Percentiles rank a stretch among this genome's conserved stretches.
These are phyloP conservation scores for Middelhovenomyces tepae DNA, from an alignment of 805 yeast genomes.

Conservation along the genomic window DNA sequence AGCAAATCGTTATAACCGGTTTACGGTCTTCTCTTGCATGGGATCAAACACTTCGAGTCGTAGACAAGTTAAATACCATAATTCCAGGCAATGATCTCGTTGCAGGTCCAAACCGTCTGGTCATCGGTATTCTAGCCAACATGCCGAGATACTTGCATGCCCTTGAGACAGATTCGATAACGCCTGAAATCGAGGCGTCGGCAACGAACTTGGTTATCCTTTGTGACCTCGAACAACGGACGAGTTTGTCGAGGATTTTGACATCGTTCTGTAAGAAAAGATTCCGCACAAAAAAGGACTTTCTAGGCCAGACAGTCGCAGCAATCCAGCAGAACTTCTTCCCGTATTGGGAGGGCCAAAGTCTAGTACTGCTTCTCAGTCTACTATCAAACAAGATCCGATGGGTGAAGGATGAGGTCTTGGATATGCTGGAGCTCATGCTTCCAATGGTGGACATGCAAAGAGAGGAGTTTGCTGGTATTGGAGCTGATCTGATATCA, in stretches of 20 bases:
- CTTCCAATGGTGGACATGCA: slow-evolving; percentile 72
- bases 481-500: slow-evolving; percentile 91
- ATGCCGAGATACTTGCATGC: slow-evolving; percentile 82
- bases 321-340: slow-evolving; percentile 62
- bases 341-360: slow-evolving; percentile 64
- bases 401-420: slow-evolving; percentile 76
- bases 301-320: slow-evolving; percentile 68
- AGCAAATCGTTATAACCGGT: slow-evolving; percentile 71
- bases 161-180: slow-evolving; percentile 46
- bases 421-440: slow-evolving; percentile 64
- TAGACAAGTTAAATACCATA: slow-evolving; percentile 63
- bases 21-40: slow-evolving; percentile 72
- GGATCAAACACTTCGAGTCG: slow-evolving; percentile 63
- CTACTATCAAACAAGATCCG: slow-evolving; percentile 62
- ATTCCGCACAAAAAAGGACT: slow-evolving; percentile 86
- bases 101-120: slow-evolving; percentile 54
- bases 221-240: slow-evolving; percentile 44
- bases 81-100: slow-evolving; percentile 2
- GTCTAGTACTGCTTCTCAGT: slow-evolving; percentile 69
- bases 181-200: slow-evolving; percentile 42
- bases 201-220: slow-evolving; percentile 51
- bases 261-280: slow-evolving; percentile 67
- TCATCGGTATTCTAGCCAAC: slow-evolving; percentile 67
- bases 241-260: slow-evolving; percentile 60
- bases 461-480: slow-evolving; percentile 70